Evolutionary conservation across 805 yeast genomes (phyloP).

Genomic region (Candida montana): DNA sequence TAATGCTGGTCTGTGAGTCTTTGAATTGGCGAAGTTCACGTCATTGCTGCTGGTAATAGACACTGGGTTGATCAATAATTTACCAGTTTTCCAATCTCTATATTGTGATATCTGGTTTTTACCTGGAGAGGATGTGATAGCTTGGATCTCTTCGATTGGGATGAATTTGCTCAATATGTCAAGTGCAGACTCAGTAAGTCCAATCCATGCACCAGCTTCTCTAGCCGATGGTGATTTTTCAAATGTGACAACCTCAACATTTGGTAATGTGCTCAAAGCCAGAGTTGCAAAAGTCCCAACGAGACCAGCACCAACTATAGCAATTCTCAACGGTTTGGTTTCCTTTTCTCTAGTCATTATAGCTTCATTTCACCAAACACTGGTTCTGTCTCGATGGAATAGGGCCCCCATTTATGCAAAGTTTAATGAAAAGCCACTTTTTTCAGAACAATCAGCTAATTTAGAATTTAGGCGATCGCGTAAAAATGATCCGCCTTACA

Average conservation of each 20-base stretch:
- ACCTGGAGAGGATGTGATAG: neutral
- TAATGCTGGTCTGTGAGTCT: slow-evolving; percentile 1
- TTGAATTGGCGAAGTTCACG: neutral
- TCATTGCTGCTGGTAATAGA: neutral
- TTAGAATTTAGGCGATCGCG: no score
- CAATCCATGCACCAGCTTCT: slow-evolving; percentile 1
- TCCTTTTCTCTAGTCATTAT: neutral
- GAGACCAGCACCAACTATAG: slow-evolving; percentile 1
- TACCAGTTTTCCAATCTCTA: neutral
- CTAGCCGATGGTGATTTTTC: neutral
- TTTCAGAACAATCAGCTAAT: no score
- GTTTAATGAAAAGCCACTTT: no score
- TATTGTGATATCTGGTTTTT: neutral
- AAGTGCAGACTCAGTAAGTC: neutral
- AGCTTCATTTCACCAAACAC: neutral
- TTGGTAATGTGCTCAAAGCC: neutral
- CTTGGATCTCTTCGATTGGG: neutral
- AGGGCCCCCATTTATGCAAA: no score
- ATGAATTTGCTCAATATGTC: neutral
- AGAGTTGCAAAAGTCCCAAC: neutral
- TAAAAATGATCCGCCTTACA: no score
- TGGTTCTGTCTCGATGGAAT: no score
- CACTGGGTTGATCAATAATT: neutral
- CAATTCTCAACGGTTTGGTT: neutral
- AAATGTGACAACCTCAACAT: neutral